Evolutionary conservation across 2,329 filamentous ascomycete genomes (phyloP).

Genomic region (Alternaria angustiovoidea): DNA sequence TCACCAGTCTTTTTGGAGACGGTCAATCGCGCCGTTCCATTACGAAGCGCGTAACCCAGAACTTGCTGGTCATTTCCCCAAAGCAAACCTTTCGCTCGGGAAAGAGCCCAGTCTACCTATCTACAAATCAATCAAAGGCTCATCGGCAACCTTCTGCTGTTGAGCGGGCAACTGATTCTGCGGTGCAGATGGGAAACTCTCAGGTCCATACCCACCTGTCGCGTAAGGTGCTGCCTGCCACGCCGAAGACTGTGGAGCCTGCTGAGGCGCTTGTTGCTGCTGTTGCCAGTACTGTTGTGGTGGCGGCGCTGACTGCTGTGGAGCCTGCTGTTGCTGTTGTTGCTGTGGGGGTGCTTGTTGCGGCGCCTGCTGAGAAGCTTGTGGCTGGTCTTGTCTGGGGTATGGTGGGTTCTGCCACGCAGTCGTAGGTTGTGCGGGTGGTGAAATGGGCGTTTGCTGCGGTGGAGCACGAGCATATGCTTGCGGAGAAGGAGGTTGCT

Average conservation of each 20-base stretch:
- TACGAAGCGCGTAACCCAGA: neutral
- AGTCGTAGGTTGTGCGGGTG: slow-evolving; percentile 41
- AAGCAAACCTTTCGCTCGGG: neutral
- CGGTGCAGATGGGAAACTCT: slow-evolving; percentile 70
- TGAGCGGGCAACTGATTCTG: slow-evolving; percentile 62
- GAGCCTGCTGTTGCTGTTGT: slow-evolving; percentile 33
- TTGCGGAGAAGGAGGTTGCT: slow-evolving; percentile 48
- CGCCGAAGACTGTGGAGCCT: slow-evolving; percentile 36
- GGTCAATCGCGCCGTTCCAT: neutral
- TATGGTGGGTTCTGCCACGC: slow-evolving; percentile 45
- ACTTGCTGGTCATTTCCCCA: neutral
- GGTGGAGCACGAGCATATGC: slow-evolving; percentile 38
- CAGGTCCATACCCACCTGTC: slow-evolving; percentile 52
- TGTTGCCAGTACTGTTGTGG: slow-evolving; percentile 28
- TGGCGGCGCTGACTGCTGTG: slow-evolving; percentile 14
- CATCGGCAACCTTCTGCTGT: slow-evolving; percentile 68
- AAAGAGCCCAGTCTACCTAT: neutral
- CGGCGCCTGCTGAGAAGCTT: slow-evolving; percentile 37
- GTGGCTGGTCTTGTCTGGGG: slow-evolving; percentile 39
- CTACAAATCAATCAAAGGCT: slow-evolving; percentile 81
- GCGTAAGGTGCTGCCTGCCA: slow-evolving; percentile 51
- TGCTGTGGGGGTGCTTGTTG: slow-evolving; percentile 22
- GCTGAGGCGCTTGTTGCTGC: slow-evolving; percentile 45
- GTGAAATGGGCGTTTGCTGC: slow-evolving; percentile 41
- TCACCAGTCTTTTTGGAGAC: neutral